Conservation (phyloP, 2,329 filamentous ascomycete species). For the Phyllosticta citriasiana region DNA sequence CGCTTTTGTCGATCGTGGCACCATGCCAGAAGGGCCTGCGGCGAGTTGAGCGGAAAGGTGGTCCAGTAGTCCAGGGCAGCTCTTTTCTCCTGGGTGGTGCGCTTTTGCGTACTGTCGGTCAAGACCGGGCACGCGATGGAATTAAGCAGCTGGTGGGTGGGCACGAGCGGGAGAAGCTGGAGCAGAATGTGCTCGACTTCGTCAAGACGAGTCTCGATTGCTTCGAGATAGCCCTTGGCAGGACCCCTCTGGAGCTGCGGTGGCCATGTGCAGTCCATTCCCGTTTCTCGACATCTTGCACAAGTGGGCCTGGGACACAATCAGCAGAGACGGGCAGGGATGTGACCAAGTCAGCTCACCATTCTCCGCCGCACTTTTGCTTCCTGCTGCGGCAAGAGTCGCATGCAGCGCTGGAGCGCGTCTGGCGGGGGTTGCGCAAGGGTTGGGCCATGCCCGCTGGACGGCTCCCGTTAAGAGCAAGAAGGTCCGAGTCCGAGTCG, state of each 20-base stretch:
- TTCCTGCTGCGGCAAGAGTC: conserved; percentile 10
- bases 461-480: background rate
- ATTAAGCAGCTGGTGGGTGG: conserved; percentile 1
- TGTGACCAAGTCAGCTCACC: background rate
- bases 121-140: background rate
- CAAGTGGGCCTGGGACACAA: conserved; percentile 1
- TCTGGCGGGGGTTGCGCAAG: conserved; percentile 7
- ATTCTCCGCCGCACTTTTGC: conserved; percentile 11
- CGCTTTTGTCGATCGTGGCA: background rate
- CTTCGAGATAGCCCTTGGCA: conserved; percentile 10
- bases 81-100: conserved; percentile 10
- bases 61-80: conserved; percentile 8
- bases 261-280: conserved; percentile 7
- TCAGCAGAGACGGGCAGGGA: background rate
- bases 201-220: conserved; percentile 10
- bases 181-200: conserved; percentile 9
- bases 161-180: conserved; percentile 6
- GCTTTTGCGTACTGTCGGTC: conserved; percentile 2
- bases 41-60: conserved; percentile 8
- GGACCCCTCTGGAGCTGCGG: conserved; percentile 9
- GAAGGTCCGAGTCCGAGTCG: background rate
- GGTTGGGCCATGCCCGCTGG: conserved; percentile 1
- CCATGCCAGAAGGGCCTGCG: conserved; percentile 3
- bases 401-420: conserved; percentile 8
- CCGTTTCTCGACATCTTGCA: conserved; percentile 8